These are phyloP conservation scores for Fistulinella prunicolor DNA, from an alignment of 768 basidiomycete genomes.

Conservation along the genomic window DNA sequence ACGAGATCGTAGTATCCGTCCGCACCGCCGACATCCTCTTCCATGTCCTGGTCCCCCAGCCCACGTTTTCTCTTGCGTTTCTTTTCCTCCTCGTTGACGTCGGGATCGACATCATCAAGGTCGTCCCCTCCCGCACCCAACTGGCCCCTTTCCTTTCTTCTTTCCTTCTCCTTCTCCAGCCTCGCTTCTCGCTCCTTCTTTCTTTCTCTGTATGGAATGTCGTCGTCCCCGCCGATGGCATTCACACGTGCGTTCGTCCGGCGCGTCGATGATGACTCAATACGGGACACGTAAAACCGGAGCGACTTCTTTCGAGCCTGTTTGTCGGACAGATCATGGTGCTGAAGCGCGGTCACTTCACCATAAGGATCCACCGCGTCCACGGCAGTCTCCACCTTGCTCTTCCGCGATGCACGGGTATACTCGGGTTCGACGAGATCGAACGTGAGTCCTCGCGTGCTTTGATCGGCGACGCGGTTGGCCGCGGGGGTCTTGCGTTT, in stretches of 20 bases:
- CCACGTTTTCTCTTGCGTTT: constrained; percentile 39
- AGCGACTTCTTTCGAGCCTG: constrained; percentile 75
- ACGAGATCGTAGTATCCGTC: constrained; percentile 93
- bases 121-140: constrained; percentile 60
- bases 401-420: constrained; percentile 19
- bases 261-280: constrained; percentile 76
- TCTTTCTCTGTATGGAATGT: constrained; percentile 84
- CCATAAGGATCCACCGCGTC: constrained; percentile 50
- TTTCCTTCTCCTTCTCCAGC: constrained; percentile 44
- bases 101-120: constrained; percentile 57
- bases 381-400: constrained; percentile 3
- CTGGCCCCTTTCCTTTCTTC: constrained; percentile 30
- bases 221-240: constrained; percentile 88
- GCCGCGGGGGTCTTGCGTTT: constrained; percentile 48
- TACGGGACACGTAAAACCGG: constrained; percentile 91
- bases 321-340: constrained; percentile 81
- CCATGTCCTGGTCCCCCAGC: constrained; percentile 39
- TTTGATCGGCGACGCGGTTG: constrained; percentile 9
- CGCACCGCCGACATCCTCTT: constrained; percentile 45
- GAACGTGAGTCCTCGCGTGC: constrained; percentile 45
- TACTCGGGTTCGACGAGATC: constrained; percentile 80
- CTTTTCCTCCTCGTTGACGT: constrained; percentile 30
- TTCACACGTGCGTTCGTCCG: constrained; percentile 69
- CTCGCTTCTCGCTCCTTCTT: constrained; percentile 60
- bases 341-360: constrained; percentile 65